Percentiles rank a stretch among this genome's conserved stretches.
phyloP scores from a whole-genome alignment of 495 filamentous ascomycete species.

The Aspergillus nidulans region DNA sequence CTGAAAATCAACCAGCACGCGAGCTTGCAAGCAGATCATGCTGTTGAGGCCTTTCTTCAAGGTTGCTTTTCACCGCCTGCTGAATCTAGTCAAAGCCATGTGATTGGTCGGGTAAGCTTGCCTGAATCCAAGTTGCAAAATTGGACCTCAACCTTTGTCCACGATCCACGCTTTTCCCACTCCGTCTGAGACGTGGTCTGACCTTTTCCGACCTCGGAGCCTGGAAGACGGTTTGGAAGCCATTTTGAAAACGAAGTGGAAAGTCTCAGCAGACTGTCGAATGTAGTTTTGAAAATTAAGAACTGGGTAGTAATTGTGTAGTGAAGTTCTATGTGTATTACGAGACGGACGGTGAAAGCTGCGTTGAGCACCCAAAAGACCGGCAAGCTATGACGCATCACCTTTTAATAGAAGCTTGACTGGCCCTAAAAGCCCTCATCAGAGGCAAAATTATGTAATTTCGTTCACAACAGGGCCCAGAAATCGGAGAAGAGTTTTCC shows the following conservation, averaged over 20 bases:
- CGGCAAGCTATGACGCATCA: not conserved
- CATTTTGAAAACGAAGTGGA: not conserved
- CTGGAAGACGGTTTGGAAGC: not conserved
- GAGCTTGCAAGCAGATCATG: not conserved
- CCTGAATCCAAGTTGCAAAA: not conserved
- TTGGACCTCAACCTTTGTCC: not conserved
- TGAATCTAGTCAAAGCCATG: not conserved
- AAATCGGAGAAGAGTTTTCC: slow-evolving; percentile 5
- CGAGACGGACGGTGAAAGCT: too few relatives aligned
- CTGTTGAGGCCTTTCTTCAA: not conserved
- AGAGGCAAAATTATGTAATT: slow-evolving; percentile 8
- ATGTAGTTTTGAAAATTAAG: not conserved
- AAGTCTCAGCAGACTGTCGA: not conserved
- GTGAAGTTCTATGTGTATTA: too few relatives aligned
- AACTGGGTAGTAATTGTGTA: not conserved
- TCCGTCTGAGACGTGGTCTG: not conserved
- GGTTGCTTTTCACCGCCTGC: slow-evolving; percentile 6
- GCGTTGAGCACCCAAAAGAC: not conserved
- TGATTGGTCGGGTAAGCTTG: slow-evolving; percentile 5
- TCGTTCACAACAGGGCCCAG: not conserved
- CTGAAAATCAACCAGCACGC: not conserved
- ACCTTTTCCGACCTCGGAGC: not conserved
- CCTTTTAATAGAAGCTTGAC: not conserved
- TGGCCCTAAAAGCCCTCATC: not conserved
- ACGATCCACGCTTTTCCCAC: not conserved